Base-by-base conservation (phyloP, 306 rosid species). In the Styphnolobium japonicum region DNA sequence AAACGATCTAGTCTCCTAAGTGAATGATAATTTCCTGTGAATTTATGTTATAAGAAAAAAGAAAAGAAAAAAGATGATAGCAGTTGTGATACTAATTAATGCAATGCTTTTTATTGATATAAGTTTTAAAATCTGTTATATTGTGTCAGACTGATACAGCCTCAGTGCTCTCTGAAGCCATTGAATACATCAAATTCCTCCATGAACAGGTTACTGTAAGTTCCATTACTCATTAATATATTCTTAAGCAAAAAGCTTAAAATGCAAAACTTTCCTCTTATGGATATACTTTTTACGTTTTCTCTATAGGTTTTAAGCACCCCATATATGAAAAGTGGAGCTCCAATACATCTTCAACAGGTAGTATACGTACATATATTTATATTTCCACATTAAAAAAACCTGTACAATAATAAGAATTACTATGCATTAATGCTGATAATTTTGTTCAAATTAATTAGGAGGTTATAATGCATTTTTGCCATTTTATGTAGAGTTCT, bases 91-190 rank as follows among this genome's bases (percentile, higher is more conserved):
- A 19, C 27, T 43, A 52, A n/a, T n/a, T n/a, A n/a, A n/a, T n/a
- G n/a, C n/a, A n/a, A 36, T 64, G 62, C 7, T 37, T 61, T 14
- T 71, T 71, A 40, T 61, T 73, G 49, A 79, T 73, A 23, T 56
- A 72, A 75, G 40, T 33, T 80, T 73, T 33, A 45, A 77, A 67
- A 46, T 74, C 55, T 71, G 12, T 67, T 76, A 51, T 76, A 55
- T 60, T 78, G 72, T 88, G 83, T 76, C 97, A 96, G 99, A 96
- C 99, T 72, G 99, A 96, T 91, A 96, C 99, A 52, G 99, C 99
- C 80, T 96, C 99, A 36, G 99, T 96, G 88, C 97, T 96, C 67
- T 96, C 99, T 82, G 99, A 96, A 89, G 99, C 99, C 73, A 90
- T 93, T 77, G 98, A 89, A 78, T 96, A 93, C 82, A 93, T 96